These are phyloP conservation scores for Carex kokanica DNA, from an alignment of 176 grass and related monocot species.

Conservation along the genomic window DNA sequence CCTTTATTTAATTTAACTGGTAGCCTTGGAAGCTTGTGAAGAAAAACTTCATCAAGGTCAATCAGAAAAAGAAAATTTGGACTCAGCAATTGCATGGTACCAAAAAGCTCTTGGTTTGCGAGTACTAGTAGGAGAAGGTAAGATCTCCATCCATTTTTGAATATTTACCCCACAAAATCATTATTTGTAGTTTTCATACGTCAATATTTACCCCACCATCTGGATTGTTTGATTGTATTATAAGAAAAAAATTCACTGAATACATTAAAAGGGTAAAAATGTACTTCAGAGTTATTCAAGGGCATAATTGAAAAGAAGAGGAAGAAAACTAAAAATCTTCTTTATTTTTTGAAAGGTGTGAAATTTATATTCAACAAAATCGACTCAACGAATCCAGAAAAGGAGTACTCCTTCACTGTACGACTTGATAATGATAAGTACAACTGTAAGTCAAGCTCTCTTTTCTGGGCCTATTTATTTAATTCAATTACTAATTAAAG, in stretches of 20 bases:
- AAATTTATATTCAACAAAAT: constrained; percentile 87
- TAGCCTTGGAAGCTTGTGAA: constrained; percentile 59
- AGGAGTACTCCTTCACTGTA: constrained; percentile 73
- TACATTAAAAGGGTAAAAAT: neutral
- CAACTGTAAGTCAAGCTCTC: constrained; percentile 51
- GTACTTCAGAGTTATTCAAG: neutral
- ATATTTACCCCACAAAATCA: neutral
- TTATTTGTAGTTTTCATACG: neutral
- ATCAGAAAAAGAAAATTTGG: constrained; percentile 37
- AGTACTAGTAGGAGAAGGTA: constrained; percentile 79
- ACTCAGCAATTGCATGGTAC: constrained; percentile 72
- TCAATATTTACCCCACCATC: neutral
- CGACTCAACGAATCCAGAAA: constrained; percentile 41
- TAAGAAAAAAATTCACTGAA: neutral
- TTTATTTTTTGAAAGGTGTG: constrained; percentile 42
- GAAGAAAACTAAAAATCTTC: neutral
- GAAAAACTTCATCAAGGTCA: constrained; percentile 34
- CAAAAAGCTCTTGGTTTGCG: constrained; percentile 66
- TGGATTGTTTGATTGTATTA: neutral
- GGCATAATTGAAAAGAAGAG: neutral
- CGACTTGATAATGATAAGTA: constrained; percentile 60
- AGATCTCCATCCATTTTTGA: neutral
- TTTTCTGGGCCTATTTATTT: neutral
- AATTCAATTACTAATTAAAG: neutral
- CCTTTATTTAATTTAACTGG: constrained; percentile 29